Percentiles rank a stretch among this genome's conserved stretches.
phyloP scores from a whole-genome alignment of 2,329 filamentous ascomycete genomes.

The Neofusicoccum ribis region DNA sequence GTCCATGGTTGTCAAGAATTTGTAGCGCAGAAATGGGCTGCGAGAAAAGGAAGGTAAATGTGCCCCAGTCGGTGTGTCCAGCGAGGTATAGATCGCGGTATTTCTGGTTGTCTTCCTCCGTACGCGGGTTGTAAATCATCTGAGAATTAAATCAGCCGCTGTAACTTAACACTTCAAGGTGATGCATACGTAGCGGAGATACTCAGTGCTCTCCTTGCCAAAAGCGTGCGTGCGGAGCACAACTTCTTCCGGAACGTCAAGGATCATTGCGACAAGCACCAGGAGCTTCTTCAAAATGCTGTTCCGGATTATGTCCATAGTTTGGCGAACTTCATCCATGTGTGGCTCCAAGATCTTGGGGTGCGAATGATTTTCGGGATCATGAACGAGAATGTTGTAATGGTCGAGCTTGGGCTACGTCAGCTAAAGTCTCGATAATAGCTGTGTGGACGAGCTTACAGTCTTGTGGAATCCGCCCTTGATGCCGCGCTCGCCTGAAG shows the following conservation, averaged over 20 bases:
- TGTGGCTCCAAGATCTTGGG: not conserved
- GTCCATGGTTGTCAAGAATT: conserved; percentile 26
- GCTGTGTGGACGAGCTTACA: not conserved
- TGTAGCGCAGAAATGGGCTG: conserved; percentile 30
- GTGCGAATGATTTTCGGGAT: not conserved
- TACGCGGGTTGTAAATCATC: conserved; percentile 6
- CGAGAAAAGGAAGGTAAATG: conserved; percentile 29
- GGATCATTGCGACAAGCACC: not conserved
- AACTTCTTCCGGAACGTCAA: not conserved
- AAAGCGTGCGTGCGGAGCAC: not conserved
- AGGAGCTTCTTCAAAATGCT: not conserved
- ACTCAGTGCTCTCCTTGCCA: not conserved
- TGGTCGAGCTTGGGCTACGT: not conserved
- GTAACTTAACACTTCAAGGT: too few relatives aligned
- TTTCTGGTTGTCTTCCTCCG: not conserved
- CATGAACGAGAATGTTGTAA: conserved; percentile 5
- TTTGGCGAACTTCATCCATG: not conserved
- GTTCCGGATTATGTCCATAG: conserved; percentile 1
- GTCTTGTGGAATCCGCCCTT: conserved; percentile 4
- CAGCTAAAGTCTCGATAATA: not conserved
- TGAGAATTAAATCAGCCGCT: not conserved
- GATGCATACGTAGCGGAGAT: not conserved
- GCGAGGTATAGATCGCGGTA: conserved; percentile 33
- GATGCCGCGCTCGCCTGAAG: not conserved
- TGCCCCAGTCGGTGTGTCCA: conserved; percentile 32